Evolutionary conservation across 257 asterid genomes (phyloP).

Genomic region (Ocimum tenuiflorum): DNA sequence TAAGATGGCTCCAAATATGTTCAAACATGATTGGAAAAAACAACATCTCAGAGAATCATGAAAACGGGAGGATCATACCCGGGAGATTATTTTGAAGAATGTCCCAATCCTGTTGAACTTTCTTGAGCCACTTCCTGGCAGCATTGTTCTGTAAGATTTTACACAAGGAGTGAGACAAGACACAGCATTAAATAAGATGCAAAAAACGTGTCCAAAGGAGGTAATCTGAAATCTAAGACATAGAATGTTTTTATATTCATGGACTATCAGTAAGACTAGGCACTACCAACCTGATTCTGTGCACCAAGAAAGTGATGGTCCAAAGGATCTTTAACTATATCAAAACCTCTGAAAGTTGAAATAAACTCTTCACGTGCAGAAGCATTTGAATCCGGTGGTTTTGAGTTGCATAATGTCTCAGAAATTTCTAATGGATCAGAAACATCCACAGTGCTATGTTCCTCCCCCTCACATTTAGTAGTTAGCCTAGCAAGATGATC

Average conservation of each 20-base stretch:
- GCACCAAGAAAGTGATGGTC: constrained; percentile 72
- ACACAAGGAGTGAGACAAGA: not conserved
- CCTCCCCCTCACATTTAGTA: constrained; percentile 33
- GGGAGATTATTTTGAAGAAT: constrained; percentile 95
- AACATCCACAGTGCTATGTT: constrained; percentile 30
- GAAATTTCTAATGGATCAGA: constrained; percentile 38
- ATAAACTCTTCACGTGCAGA: constrained; percentile 25
- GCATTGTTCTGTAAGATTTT: constrained; percentile 55
- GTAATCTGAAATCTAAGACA: too few species aligned
- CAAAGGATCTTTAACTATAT: constrained; percentile 65
- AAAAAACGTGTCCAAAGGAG: not conserved
- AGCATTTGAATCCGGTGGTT: constrained; percentile 32
- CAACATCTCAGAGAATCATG: constrained; percentile 4
- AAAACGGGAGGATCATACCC: constrained; percentile 39
- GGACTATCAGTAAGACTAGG: too few species aligned
- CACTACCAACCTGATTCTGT: constrained; percentile 58
- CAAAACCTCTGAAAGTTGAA: constrained; percentile 70
- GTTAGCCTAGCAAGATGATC: constrained; percentile 31
- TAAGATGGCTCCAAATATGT: constrained; percentile 6
- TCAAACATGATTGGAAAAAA: constrained; percentile 15
- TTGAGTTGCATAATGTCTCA: constrained; percentile 42
- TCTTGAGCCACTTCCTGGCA: constrained; percentile 93
- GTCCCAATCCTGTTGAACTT: constrained; percentile 94
- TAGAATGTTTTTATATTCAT: too few species aligned
- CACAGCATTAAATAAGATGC: not conserved